These are phyloP conservation scores for Primulina tabacum DNA, from an alignment of 257 asterid species.

Conservation along the genomic window DNA sequence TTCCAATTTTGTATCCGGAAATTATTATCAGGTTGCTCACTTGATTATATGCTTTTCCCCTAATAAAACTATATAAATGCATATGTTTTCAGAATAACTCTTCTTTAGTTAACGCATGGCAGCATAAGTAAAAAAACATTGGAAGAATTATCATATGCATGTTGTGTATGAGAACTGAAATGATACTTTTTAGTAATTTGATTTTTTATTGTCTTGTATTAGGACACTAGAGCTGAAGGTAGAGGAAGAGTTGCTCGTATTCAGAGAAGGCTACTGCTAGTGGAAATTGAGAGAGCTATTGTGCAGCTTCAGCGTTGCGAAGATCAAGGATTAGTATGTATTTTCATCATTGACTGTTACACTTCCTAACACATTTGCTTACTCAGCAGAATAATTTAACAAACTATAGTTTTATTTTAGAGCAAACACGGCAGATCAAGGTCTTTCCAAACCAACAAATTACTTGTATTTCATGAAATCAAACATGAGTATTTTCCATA, in stretches of 20 bases:
- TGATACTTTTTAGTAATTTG: conserved; percentile 9
- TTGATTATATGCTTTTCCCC: not conserved
- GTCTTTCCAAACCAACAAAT: not conserved
- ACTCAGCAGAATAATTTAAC: conserved; percentile 7
- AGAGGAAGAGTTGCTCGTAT: conserved; percentile 94
- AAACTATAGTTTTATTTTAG: not conserved
- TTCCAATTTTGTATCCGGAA: conserved; percentile 4
- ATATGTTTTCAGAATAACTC: not conserved
- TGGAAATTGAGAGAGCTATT: conserved; percentile 79
- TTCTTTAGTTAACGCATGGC: too few species aligned
- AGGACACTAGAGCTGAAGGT: conserved; percentile 97
- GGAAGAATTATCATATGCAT: conserved; percentile 6
- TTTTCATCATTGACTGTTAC: not conserved
- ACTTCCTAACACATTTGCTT: conserved; percentile 18
- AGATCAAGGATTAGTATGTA: conserved; percentile 70
- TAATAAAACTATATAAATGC: too few species aligned
- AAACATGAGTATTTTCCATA: not conserved
- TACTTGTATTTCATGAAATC: not conserved
- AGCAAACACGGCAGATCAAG: not conserved
- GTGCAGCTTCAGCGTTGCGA: conserved; percentile 60
- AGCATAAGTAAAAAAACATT: not conserved
- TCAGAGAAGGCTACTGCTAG: conserved; percentile 78
- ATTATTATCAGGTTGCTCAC: conserved; percentile 12
- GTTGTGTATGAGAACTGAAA: conserved; percentile 13
- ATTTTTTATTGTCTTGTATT: conserved; percentile 31